A percentile compares a stretch with the other conserved stretches of the same genome.
These are phyloP conservation scores for Dichotomocladium elegans DNA, from an alignment of 371 early-diverging fungal genomes.

Conservation along the genomic window DNA sequence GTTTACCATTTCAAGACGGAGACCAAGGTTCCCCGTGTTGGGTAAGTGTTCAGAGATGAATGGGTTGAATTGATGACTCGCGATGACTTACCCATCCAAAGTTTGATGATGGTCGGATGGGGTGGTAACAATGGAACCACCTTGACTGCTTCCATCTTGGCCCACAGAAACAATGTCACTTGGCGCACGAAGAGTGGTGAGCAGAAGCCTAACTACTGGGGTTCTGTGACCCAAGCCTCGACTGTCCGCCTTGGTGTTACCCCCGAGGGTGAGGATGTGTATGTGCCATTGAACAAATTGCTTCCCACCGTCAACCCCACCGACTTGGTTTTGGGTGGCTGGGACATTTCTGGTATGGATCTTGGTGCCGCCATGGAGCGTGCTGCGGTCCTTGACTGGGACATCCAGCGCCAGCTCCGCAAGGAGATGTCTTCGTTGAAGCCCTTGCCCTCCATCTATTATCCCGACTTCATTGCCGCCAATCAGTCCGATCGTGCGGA, in stretches of 20 bases:
- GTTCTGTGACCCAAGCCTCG: slow-evolving; percentile 92
- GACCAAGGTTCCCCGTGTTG: slow-evolving; percentile 73
- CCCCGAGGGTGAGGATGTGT: slow-evolving; percentile 78
- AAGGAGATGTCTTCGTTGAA: slow-evolving; percentile 73
- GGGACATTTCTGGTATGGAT: slow-evolving; percentile 90
- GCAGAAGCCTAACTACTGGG: slow-evolving; percentile 93
- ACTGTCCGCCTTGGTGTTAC: slow-evolving; percentile 90
- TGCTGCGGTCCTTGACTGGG: slow-evolving; percentile 91
- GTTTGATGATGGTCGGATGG: slow-evolving; percentile 98
- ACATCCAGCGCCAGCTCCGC: slow-evolving; percentile 88
- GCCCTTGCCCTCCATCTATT: slow-evolving; percentile 94
- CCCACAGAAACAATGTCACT: slow-evolving; percentile 80
- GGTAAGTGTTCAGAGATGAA: slow-evolving; percentile 49
- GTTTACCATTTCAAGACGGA: slow-evolving; percentile 88
- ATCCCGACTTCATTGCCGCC: slow-evolving; percentile 94
- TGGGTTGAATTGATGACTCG: not conserved
- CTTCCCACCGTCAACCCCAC: slow-evolving; percentile 96
- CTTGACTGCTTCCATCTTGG: slow-evolving; percentile 90
- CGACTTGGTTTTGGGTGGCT: slow-evolving; percentile 93
- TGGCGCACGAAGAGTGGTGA: slow-evolving; percentile 94
- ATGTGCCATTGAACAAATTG: slow-evolving; percentile 85
- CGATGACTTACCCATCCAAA: slow-evolving; percentile 15
- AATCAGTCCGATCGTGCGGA: slow-evolving; percentile 96
- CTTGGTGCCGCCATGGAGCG: slow-evolving; percentile 91
- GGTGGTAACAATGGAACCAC: slow-evolving; percentile 99